Evolutionary conservation across 768 basidiomycete genomes (phyloP).

Genomic region (Agaricus subrufescens): DNA sequence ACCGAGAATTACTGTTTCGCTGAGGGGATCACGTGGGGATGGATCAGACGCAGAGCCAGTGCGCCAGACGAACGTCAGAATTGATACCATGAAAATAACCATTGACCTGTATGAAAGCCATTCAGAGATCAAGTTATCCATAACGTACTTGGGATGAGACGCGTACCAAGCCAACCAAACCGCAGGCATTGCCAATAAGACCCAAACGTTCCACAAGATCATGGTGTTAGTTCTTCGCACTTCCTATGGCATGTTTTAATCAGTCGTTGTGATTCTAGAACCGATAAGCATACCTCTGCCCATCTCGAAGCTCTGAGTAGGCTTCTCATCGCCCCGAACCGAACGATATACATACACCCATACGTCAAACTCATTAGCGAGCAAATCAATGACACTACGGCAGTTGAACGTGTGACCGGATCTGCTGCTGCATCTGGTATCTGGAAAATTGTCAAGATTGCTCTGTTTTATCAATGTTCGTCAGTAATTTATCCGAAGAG

Average conservation of each 20-base stretch:
- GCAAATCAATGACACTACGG: slow-evolving; percentile 60
- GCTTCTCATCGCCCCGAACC: slow-evolving; percentile 68
- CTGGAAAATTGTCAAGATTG: slow-evolving; percentile 70
- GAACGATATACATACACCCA: slow-evolving; percentile 69
- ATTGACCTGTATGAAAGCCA: slow-evolving; percentile 44
- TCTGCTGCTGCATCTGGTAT: slow-evolving; percentile 46
- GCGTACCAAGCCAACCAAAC: slow-evolving; percentile 66
- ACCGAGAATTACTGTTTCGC: slow-evolving; percentile 34
- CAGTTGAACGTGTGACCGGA: slow-evolving; percentile 56
- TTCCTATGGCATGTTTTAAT: slow-evolving; percentile 36
- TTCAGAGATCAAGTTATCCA: background rate
- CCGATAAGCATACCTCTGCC: slow-evolving; percentile 49
- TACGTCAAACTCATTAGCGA: slow-evolving; percentile 69
- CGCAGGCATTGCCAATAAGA: slow-evolving; percentile 44
- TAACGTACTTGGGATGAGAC: background rate
- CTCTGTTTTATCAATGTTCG: slow-evolving; percentile 30
- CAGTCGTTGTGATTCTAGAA: background rate
- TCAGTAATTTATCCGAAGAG: background rate
- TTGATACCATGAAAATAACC: slow-evolving; percentile 56
- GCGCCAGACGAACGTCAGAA: slow-evolving; percentile 70
- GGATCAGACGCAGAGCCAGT: slow-evolving; percentile 47
- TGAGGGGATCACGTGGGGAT: slow-evolving; percentile 28
- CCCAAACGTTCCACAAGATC: slow-evolving; percentile 34
- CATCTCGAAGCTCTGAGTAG: slow-evolving; percentile 69
- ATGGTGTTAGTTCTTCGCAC: slow-evolving; percentile 37